Percentiles rank a stretch among this genome's conserved stretches.
phyloP scores from a whole-genome alignment of 2,329 filamentous ascomycete species.

The Gliomastix tumulicola region DNA sequence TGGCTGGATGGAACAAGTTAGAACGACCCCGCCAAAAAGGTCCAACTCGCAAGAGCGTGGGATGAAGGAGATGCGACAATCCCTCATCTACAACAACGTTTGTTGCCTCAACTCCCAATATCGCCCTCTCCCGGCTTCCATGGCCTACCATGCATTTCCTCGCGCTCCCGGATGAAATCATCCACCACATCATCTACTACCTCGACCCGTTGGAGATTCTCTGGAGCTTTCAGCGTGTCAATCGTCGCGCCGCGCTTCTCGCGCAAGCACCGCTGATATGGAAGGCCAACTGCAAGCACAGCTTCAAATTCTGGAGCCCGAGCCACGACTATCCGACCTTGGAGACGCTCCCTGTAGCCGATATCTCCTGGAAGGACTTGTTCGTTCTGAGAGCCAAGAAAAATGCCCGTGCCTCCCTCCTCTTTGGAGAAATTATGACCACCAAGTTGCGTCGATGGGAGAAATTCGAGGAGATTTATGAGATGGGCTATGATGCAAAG shows the following conservation, averaged over 20 bases:
- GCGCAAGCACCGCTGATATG: slow-evolving; percentile 71
- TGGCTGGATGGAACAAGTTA: no score
- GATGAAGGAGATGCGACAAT: no score
- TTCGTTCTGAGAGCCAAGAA: slow-evolving; percentile 49
- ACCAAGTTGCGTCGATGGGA: slow-evolving; percentile 63
- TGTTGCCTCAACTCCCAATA: no score
- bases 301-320: slow-evolving; percentile 70
- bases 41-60: no score
- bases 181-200: slow-evolving; percentile 69
- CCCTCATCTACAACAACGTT: no score
- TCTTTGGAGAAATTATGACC: slow-evolving; percentile 64
- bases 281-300: slow-evolving; percentile 63
- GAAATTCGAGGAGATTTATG: slow-evolving; percentile 64
- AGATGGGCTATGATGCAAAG: slow-evolving; percentile 79
- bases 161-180: slow-evolving; percentile 72
- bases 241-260: slow-evolving; percentile 56
- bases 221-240: slow-evolving; percentile 42
- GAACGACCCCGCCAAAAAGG: no score
- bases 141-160: no score
- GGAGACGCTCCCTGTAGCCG: slow-evolving; percentile 40
- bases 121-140: no score
- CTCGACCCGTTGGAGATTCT: slow-evolving; percentile 49
- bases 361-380: slow-evolving; percentile 68
- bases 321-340: slow-evolving; percentile 54
- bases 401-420: slow-evolving; percentile 41